These are phyloP conservation scores for Plenodomus biglobosus DNA, from an alignment of 2,329 filamentous ascomycete species.

Conservation along the genomic window DNA sequence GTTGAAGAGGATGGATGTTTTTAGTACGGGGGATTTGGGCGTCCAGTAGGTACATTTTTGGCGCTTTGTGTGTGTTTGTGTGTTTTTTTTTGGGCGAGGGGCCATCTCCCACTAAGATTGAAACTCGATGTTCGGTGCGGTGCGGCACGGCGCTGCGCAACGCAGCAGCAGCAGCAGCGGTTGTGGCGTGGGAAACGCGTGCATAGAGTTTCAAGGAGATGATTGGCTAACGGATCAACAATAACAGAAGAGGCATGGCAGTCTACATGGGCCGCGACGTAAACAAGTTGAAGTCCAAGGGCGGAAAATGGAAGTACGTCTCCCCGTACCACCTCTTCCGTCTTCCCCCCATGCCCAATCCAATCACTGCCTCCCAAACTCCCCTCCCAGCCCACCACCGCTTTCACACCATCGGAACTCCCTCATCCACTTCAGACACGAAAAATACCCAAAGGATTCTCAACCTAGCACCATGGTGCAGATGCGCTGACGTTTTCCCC, in stretches of 20 bases:
- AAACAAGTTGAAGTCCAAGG: slow-evolving; percentile 73
- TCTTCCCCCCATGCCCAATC: neutral
- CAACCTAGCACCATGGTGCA: neutral
- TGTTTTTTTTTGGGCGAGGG: too few species aligned
- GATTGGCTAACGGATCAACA: too few species aligned
- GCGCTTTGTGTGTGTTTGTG: neutral
- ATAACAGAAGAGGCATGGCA: slow-evolving; percentile 86
- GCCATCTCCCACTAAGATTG: too few species aligned
- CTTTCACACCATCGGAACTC: neutral
- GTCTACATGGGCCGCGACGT: slow-evolving; percentile 82
- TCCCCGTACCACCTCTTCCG: neutral
- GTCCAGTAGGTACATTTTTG: slow-evolving; percentile 65
- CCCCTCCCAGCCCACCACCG: neutral
- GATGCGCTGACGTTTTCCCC: neutral
- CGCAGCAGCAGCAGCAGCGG: too few species aligned
- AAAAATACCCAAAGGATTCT: neutral
- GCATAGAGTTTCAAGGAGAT: too few species aligned
- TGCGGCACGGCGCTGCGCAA: too few species aligned
- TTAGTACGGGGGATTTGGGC: slow-evolving; percentile 86
- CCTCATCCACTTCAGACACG: neutral
- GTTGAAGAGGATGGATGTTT: slow-evolving; percentile 93
- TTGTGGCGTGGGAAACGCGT: too few species aligned
- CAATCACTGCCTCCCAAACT: too few species aligned
- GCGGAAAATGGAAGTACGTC: slow-evolving; percentile 79
- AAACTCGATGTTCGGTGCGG: too few species aligned